A percentile compares a stretch with the other conserved stretches of the same genome.
Evolutionary conservation across 2,329 filamentous ascomycete genomes (phyloP).

Genomic region (Claviceps sorghi): DNA sequence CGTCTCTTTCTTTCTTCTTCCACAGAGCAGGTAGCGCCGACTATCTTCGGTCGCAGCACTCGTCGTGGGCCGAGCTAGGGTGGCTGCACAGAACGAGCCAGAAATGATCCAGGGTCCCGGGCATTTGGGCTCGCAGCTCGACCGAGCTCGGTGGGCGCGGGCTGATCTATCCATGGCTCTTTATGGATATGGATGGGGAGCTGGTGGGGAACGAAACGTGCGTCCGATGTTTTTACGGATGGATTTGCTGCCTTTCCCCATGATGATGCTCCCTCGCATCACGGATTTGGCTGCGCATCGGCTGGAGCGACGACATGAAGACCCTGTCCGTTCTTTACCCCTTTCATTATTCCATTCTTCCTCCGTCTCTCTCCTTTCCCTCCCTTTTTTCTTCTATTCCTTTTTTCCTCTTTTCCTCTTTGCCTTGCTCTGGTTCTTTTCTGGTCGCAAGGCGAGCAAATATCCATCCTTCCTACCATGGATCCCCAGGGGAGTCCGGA

Average conservation of each 20-base stretch:
- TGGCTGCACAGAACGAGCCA: neutral
- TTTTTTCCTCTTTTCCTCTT: neutral
- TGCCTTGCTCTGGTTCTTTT: neutral
- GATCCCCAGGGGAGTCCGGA: no score
- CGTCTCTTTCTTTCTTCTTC: neutral
- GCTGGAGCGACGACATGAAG: no score
- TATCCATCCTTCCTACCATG: no score
- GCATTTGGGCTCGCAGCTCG: neutral
- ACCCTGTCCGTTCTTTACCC: no score
- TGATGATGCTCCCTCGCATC: neutral
- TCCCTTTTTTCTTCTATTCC: neutral
- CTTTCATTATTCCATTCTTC: neutral
- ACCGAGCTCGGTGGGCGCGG: no score
- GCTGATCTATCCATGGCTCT: neutral
- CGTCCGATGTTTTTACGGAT: neutral
- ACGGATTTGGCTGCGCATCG: neutral
- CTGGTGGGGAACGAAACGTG: neutral
- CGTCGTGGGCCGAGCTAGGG: neutral
- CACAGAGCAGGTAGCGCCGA: neutral
- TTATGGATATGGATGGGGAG: neutral
- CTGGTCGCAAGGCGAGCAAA: no score
- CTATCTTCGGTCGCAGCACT: neutral
- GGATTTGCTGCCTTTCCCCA: constrained; percentile 4
- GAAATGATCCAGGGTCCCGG: neutral
- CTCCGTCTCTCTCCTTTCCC: neutral